Percentiles rank a stretch among this genome's conserved stretches.
Evolutionary conservation across 371 early-diverging fungal species (phyloP).

Genomic region (Mortierella sp.): DNA sequence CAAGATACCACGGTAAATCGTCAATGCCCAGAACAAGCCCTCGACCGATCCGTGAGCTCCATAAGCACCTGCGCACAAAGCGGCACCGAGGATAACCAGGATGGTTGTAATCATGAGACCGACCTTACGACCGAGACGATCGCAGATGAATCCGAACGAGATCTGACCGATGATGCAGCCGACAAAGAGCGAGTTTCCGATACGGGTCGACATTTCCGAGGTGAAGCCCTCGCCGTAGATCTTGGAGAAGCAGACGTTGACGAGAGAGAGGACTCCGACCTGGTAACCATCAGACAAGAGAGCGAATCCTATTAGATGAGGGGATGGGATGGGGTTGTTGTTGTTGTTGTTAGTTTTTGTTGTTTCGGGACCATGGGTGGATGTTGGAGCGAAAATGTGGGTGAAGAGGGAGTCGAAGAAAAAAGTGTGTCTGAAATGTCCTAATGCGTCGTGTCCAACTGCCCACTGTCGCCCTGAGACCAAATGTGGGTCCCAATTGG

Average conservation of each 20-base stretch:
- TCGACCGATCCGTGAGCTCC: slow-evolving; percentile 49
- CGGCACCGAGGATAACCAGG: slow-evolving; percentile 66
- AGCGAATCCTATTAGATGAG: slow-evolving; percentile 45
- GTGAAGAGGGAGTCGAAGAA: not conserved
- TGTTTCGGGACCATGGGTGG: not conserved
- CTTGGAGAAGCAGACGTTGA: slow-evolving; percentile 56
- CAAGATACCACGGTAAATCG: slow-evolving; percentile 69
- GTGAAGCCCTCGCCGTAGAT: slow-evolving; percentile 52
- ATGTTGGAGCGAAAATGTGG: not conserved
- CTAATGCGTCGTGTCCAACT: not conserved
- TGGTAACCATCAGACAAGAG: slow-evolving; percentile 61
- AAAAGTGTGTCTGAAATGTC: not conserved
- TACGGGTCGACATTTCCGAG: slow-evolving; percentile 54
- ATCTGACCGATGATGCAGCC: slow-evolving; percentile 59
- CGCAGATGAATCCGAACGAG: slow-evolving; percentile 64
- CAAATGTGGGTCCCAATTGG: not conserved
- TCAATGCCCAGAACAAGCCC: slow-evolving; percentile 74
- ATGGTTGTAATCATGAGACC: slow-evolving; percentile 65
- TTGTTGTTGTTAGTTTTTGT: not conserved
- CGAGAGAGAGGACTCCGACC: slow-evolving; percentile 58
- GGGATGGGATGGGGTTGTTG: not conserved
- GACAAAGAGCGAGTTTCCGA: slow-evolving; percentile 59
- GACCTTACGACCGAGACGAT: slow-evolving; percentile 67
- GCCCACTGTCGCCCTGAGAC: not conserved
- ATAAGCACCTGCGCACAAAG: slow-evolving; percentile 60